Conservation (phyloP, 306 rosid genomes). For the Acacia melanoxylon region DNA sequence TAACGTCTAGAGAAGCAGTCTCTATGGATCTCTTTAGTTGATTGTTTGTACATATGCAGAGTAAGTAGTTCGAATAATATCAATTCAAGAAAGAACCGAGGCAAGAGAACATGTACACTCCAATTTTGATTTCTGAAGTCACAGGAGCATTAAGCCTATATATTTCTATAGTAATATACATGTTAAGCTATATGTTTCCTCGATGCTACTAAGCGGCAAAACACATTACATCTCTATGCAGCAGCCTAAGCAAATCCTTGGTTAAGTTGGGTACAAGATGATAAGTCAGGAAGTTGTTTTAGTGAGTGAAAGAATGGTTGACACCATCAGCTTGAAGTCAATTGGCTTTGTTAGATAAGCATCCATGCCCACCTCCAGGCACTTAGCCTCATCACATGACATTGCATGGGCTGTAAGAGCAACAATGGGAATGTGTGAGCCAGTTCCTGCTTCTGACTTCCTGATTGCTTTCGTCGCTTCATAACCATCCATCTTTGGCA, state of each 20-base stretch:
- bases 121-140: background rate
- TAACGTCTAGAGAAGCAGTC: background rate
- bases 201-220: constrained; percentile 22
- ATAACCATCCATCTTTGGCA: constrained; percentile 99
- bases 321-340: constrained; percentile 92
- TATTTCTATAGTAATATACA: constrained; percentile 8
- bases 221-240: constrained; percentile 28
- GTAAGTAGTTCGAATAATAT: background rate
- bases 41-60: background rate
- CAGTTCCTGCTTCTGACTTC: constrained; percentile 75
- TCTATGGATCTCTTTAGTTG: background rate
- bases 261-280: constrained; percentile 25
- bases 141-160: constrained; percentile 28
- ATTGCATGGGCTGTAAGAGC: constrained; percentile 98
- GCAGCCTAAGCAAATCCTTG: constrained; percentile 22
- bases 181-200: constrained; percentile 23
- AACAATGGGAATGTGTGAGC: constrained; percentile 81
- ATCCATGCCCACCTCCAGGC: constrained; percentile 99
- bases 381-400: constrained; percentile 98
- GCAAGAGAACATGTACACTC: constrained; percentile 3
- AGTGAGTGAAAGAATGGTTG: constrained; percentile 94
- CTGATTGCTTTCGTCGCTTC: constrained; percentile 96
- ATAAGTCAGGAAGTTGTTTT: constrained; percentile 40
- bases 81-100: constrained; percentile 1
- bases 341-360: constrained; percentile 98